A percentile compares a stretch with the other conserved stretches of the same genome.
These are phyloP conservation scores for Suillus bovinus DNA, from an alignment of 768 basidiomycete species.

Conservation along the genomic window DNA sequence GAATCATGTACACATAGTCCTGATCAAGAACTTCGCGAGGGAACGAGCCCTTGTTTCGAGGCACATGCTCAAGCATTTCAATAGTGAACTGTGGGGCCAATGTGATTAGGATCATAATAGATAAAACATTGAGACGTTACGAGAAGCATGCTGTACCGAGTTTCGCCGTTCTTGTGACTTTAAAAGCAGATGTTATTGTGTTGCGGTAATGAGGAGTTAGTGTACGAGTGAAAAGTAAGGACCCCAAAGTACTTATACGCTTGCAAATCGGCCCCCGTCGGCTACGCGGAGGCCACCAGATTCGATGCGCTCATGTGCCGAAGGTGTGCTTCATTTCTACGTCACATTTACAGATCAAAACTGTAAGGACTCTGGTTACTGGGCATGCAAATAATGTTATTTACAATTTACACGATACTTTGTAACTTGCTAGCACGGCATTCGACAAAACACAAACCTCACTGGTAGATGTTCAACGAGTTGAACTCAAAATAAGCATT, in stretches of 20 bases:
- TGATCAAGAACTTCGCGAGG: conserved; percentile 1
- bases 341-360: neutral
- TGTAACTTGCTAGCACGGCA: neutral
- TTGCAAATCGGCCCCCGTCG: neutral
- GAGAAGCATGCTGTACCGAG: neutral
- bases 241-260: neutral
- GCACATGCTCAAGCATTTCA: neutral
- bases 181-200: neutral
- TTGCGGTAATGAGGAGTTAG: neutral
- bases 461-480: conserved; percentile 37
- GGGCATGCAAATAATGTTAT: neutral
- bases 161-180: neutral
- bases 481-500: conserved; percentile 45
- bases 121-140: neutral
- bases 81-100: neutral
- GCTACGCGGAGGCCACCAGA: neutral
- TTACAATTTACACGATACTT: neutral
- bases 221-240: neutral
- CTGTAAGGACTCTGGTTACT: neutral
- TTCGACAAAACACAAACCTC: neutral
- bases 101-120: neutral
- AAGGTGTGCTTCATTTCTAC: neutral
- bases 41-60: neutral
- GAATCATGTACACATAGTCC: neutral
- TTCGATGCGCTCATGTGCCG: neutral